These are phyloP conservation scores for Thinopyrum elongatum DNA, from an alignment of 176 grass and related monocot genomes.

Conservation along the genomic window DNA sequence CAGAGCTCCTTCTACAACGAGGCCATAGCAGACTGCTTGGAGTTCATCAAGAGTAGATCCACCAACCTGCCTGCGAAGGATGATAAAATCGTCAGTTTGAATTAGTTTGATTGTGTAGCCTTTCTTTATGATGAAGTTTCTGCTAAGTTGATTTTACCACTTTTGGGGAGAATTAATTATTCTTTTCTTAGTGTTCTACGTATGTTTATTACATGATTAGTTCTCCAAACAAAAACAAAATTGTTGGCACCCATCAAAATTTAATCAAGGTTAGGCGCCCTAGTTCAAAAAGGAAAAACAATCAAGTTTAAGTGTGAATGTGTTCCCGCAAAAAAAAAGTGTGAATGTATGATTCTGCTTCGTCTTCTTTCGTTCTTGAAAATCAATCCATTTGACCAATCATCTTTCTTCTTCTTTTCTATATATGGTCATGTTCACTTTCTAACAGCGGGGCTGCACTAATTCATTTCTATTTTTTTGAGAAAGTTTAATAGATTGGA, in stretches of 20 bases:
- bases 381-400: too few relatives aligned
- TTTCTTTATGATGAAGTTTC: background rate
- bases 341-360: too few relatives aligned
- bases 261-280: background rate
- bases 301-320: background rate
- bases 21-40: slow-evolving; percentile 63
- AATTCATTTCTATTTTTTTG: too few relatives aligned
- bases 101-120: background rate
- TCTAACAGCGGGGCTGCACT: too few relatives aligned
- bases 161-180: background rate
- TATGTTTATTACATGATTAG: too few relatives aligned
- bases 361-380: too few relatives aligned
- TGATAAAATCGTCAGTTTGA: background rate
- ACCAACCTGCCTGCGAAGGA: slow-evolving; percentile 14
- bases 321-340: too few relatives aligned
- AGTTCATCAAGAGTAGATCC: slow-evolving; percentile 59
- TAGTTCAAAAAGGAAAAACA: background rate
- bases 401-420: too few relatives aligned
- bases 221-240: too few relatives aligned
- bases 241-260: too few relatives aligned
- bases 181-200: background rate
- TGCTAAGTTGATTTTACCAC: background rate
- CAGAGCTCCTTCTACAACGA: slow-evolving; percentile 52
- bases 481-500: too few relatives aligned
- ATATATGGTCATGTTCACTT: too few relatives aligned